Evolutionary conservation across 1,284 basidiomycete genomes (phyloP).

Genomic region (Ceratobasidium theobromae): DNA sequence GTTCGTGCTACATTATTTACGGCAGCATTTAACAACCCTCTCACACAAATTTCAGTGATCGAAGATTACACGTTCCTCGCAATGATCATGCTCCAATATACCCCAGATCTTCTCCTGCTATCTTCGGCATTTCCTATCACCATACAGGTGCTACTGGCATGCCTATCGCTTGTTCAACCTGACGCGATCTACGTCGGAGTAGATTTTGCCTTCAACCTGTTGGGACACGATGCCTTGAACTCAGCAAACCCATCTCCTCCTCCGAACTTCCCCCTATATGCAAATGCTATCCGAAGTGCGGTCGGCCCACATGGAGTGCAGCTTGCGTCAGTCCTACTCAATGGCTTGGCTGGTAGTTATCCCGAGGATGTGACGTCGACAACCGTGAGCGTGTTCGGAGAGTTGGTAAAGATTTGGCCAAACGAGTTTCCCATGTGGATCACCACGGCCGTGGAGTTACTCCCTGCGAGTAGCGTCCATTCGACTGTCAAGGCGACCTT

Average conservation of each 20-base stretch:
- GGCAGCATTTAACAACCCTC: slow-evolving; percentile 7
- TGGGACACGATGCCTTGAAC: slow-evolving; percentile 69
- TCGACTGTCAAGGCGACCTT: slow-evolving; percentile 74
- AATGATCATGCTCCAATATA: slow-evolving; percentile 64
- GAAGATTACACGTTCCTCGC: slow-evolving; percentile 93
- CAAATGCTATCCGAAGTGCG: slow-evolving; percentile 64
- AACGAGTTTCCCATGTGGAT: slow-evolving; percentile 72
- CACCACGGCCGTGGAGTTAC: slow-evolving; percentile 65
- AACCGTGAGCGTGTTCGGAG: slow-evolving; percentile 77
- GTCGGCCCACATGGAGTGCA: slow-evolving; percentile 75
- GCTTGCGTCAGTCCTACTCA: slow-evolving; percentile 70
- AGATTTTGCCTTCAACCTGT: slow-evolving; percentile 73
- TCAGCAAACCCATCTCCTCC: slow-evolving; percentile 42
- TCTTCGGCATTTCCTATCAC: slow-evolving; percentile 73
- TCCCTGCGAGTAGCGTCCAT: slow-evolving; percentile 66
- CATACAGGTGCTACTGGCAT: slow-evolving; percentile 72
- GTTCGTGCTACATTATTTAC: slow-evolving; percentile 48
- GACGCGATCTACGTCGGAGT: slow-evolving; percentile 81
- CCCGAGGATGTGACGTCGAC: slow-evolving; percentile 79
- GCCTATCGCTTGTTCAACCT: slow-evolving; percentile 76
- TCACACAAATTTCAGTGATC: slow-evolving; percentile 61
- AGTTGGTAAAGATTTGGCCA: slow-evolving; percentile 67
- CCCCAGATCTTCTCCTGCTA: slow-evolving; percentile 76
- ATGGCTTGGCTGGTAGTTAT: slow-evolving; percentile 82
- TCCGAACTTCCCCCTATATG: slow-evolving; percentile 62